Percentiles rank a stretch among this genome's conserved stretches.
Evolutionary conservation across 495 filamentous ascomycete species (phyloP).

Genomic region (Gamarada debralockiae): DNA sequence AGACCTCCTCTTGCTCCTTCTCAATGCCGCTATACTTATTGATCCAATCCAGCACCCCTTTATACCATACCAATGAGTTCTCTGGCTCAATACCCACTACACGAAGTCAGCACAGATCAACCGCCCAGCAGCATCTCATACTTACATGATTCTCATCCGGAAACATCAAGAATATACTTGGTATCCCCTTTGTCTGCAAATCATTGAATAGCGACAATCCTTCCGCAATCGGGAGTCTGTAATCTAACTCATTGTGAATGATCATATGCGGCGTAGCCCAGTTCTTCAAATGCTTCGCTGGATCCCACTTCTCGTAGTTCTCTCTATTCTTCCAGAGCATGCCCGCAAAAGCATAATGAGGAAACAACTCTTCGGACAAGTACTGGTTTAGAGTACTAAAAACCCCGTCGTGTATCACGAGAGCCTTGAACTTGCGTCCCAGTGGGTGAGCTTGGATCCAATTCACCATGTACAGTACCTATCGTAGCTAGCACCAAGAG

Average conservation of each 20-base stretch:
- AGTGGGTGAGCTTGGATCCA: conserved; percentile 69
- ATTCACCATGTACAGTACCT: conserved; percentile 86
- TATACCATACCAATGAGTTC: conserved; percentile 87
- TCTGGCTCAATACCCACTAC: conserved; percentile 59
- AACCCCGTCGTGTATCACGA: conserved; percentile 88
- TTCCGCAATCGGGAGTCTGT: conserved; percentile 78
- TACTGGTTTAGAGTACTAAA: conserved; percentile 76
- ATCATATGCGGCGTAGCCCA: conserved; percentile 78
- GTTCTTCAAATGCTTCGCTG: conserved; percentile 54
- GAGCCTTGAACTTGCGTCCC: conserved; percentile 79
- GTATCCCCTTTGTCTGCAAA: conserved; percentile 67
- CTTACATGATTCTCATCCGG: conserved; percentile 71
- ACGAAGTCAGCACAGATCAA: no score
- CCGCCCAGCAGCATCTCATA: no score
- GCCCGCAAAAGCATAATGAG: conserved; percentile 76
- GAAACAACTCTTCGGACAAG: conserved; percentile 81
- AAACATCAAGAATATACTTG: conserved; percentile 75
- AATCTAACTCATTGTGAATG: conserved; percentile 91
- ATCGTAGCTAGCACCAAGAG: conserved; percentile 81
- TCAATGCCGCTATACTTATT: conserved; percentile 70
- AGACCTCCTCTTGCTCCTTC: conserved; percentile 15
- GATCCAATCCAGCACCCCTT: conserved; percentile 80
- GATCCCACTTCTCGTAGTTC: conserved; percentile 81
- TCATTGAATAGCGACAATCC: conserved; percentile 87
- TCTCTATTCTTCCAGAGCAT: conserved; percentile 67